Evolutionary conservation across 2,329 filamentous ascomycete species (phyloP).

Genomic region (Fusarium compactum): DNA sequence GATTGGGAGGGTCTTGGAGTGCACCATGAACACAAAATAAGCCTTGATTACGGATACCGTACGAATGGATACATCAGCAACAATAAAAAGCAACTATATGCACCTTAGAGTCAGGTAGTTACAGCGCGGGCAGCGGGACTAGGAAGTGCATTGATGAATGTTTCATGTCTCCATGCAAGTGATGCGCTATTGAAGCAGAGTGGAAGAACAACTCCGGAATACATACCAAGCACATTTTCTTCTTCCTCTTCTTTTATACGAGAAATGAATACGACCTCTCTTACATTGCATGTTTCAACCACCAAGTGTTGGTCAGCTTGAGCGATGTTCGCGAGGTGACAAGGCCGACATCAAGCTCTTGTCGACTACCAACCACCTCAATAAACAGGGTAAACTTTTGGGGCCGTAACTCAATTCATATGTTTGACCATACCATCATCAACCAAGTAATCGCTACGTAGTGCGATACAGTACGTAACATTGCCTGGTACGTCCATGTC

Average conservation of each 20-base stretch:
- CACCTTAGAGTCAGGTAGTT: neutral
- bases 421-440: neutral
- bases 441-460: neutral
- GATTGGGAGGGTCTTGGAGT: neutral
- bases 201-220: neutral
- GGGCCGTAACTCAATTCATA: conserved; percentile 1
- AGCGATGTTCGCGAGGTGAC: neutral
- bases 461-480: neutral
- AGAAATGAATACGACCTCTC: neutral
- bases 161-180: neutral
- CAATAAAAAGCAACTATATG: conserved; percentile 12
- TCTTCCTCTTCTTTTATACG: neutral
- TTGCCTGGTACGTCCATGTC: neutral
- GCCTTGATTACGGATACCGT: neutral
- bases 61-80: neutral
- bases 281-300: neutral
- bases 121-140: neutral
- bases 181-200: neutral
- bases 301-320: neutral
- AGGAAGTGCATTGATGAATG: neutral
- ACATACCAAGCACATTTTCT: neutral
- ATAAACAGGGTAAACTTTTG: neutral
- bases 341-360: neutral
- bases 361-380: neutral
- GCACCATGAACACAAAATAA: neutral